Base-by-base conservation (phyloP, 345 rosid species). In the Eucalyptus decipiens region DNA sequence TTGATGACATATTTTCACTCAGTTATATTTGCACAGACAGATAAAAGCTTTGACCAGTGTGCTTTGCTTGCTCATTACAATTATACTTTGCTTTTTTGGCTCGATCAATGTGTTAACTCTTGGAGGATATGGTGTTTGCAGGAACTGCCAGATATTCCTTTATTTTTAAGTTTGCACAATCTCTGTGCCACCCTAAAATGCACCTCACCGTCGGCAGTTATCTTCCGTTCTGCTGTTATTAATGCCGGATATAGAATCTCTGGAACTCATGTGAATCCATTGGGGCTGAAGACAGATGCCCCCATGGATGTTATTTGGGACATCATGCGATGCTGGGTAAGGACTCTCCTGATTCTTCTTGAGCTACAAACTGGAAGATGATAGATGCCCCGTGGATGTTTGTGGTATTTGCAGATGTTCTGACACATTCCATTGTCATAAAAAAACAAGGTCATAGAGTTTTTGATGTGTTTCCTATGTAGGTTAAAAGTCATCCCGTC, bases 301-400 rank as follows among this genome's bases (percentile, higher is more conserved):
- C 98, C 99, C n/a, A 98, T 98, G 99, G 96, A 94, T 85, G 95
- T 97, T 88, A 96, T 98, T 87, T 98, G 99, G 99, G 99, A 98
- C 92, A 98, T 97, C 86, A 97, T 98, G 99, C 98, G 99, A 72
- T 96, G 99, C 94, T 98, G 99, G 99, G 99, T 98, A 95, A 93
- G 93, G 87, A 89, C 17, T 51, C n/a, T n/a, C 88, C 88, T 50
- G 76, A 45, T 51, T 58, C 52, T 34, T 54, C 58, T 62, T 65
- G 32, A 12, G 47, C 47, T 76, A 21, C 83, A 76, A 11, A 76
- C 85, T 21, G 85, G 85, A 76, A 42, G 47, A 34, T 40, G 24
- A 56, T 86, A 40, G 87, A 32, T 51, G 34, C 11, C 60, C 62
- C 17, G n/a, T n/a, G 58, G 60, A 86, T n/a, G 43, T 18, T 69